These are phyloP conservation scores for Trichosporon sp. DNA, from an alignment of 1,284 basidiomycete genomes.

Conservation along the genomic window DNA sequence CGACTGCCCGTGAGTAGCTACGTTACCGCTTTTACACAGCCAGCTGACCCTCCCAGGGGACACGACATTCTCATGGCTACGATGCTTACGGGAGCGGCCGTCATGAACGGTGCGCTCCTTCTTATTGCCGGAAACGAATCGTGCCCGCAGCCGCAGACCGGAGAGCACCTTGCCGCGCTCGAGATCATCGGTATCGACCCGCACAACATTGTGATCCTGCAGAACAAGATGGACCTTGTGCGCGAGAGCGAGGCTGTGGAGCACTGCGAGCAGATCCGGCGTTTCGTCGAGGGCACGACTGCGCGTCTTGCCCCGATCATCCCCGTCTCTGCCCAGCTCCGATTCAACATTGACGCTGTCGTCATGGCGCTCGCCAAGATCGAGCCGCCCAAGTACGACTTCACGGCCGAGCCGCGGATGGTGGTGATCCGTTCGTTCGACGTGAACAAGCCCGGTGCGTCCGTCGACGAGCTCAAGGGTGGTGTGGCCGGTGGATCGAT, in stretches of 20 bases:
- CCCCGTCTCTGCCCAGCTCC: constrained; percentile 95
- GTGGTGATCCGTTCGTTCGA: constrained; percentile 99
- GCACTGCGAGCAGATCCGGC: constrained; percentile 85
- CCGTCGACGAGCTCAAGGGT: constrained; percentile 94
- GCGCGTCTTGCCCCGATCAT: constrained; percentile 96
- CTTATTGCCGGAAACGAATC: constrained; percentile 96
- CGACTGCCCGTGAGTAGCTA: constrained; percentile 45
- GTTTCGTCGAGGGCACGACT: constrained; percentile 93
- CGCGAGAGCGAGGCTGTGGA: constrained; percentile 85
- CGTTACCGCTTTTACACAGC: neutral
- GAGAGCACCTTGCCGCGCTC: constrained; percentile 95
- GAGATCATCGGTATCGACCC: constrained; percentile 91
- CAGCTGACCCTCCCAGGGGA: constrained; percentile 54
- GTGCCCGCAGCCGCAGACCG: constrained; percentile 97
- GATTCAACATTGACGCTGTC: constrained; percentile 99
- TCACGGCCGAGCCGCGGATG: constrained; percentile 80
- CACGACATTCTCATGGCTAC: constrained; percentile 97
- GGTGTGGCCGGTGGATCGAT: constrained; percentile 98
- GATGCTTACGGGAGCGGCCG: constrained; percentile 98
- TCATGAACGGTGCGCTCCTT: constrained; percentile 96
- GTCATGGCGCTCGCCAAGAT: constrained; percentile 98
- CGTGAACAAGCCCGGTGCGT: constrained; percentile 97
- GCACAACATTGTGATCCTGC: constrained; percentile 94
- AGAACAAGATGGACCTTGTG: constrained; percentile 95
- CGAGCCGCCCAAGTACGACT: constrained; percentile 88